Percentiles rank a stretch among this genome's conserved stretches.
These are phyloP conservation scores for Dipteronia dyeriana DNA, from an alignment of 345 rosid species.

Conservation along the genomic window DNA sequence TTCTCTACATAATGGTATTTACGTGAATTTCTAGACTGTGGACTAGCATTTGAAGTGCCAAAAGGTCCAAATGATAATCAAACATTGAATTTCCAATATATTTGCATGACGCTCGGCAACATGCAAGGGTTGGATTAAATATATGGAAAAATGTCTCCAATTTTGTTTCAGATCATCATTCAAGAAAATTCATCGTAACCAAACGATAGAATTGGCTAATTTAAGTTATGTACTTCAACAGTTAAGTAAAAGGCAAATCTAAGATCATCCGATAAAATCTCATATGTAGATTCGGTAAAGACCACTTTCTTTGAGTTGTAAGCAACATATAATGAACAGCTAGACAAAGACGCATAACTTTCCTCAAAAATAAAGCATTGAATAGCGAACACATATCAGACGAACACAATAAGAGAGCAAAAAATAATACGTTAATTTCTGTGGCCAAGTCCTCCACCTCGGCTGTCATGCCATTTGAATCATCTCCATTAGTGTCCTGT, in stretches of 20 bases:
- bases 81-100: not conserved
- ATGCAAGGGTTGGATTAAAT: not conserved
- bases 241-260: not conserved
- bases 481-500: conserved; percentile 37
- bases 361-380: not conserved
- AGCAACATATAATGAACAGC: not conserved
- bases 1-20: not conserved
- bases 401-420: not conserved
- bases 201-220: not conserved
- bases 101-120: not conserved
- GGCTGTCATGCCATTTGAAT: conserved; percentile 32
- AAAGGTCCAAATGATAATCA: not conserved
- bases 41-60: not conserved
- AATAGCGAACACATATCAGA: not conserved
- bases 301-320: not conserved
- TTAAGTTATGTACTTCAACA: not conserved
- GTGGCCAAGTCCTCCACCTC: conserved; percentile 37
- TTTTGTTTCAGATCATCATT: not conserved
- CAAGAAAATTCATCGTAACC: not conserved
- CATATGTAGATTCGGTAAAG: not conserved
- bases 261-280: not conserved
- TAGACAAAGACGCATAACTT: not conserved
- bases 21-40: not conserved
- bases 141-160: not conserved
- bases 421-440: conserved; percentile 36